Evolutionary conservation across 371 early-diverging fungal genomes (phyloP).

Genomic region (Thermomucor indicae-seudaticae): DNA sequence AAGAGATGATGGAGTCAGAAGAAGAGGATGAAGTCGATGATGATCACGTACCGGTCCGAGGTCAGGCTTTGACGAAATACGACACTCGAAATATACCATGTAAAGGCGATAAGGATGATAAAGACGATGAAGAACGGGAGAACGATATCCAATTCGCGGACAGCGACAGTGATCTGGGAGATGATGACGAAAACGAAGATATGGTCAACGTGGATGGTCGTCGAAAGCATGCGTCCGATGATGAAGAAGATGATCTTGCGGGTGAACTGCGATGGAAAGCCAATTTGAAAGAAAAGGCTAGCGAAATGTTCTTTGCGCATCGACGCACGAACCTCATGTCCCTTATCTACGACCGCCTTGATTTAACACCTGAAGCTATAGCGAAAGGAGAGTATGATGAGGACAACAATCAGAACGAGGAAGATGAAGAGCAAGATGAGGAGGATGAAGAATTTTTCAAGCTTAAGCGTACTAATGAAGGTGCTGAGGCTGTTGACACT

Average conservation of each 20-base stretch:
- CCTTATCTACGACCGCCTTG: conserved; percentile 69
- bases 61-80: conserved; percentile 44
- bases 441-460: conserved; percentile 60
- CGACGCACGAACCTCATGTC: conserved; percentile 82
- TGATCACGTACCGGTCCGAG: conserved; percentile 35
- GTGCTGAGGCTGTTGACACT: conserved; percentile 59
- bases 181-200: conserved; percentile 45
- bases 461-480: conserved; percentile 30
- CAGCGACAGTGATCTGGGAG: conserved; percentile 65
- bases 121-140: conserved; percentile 39
- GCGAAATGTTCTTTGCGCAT: conserved; percentile 50
- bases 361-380: conserved; percentile 55
- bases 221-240: conserved; percentile 26
- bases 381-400: conserved; percentile 33
- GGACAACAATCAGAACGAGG: conserved; percentile 25
- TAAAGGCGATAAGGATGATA: conserved; percentile 43
- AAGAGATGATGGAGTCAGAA: conserved; percentile 20
- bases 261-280: conserved; percentile 74
- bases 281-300: conserved; percentile 68
- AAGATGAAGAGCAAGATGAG: conserved; percentile 32
- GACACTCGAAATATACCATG: conserved; percentile 45
- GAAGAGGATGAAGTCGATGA: conserved; percentile 26
- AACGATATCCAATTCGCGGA: conserved; percentile 65
- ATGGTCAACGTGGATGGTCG: conserved; percentile 46
- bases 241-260: conserved; percentile 33